Evolutionary conservation across 192 early-diverging fungal genomes (phyloP).

Genomic region (Kickxella alabastrina): DNA sequence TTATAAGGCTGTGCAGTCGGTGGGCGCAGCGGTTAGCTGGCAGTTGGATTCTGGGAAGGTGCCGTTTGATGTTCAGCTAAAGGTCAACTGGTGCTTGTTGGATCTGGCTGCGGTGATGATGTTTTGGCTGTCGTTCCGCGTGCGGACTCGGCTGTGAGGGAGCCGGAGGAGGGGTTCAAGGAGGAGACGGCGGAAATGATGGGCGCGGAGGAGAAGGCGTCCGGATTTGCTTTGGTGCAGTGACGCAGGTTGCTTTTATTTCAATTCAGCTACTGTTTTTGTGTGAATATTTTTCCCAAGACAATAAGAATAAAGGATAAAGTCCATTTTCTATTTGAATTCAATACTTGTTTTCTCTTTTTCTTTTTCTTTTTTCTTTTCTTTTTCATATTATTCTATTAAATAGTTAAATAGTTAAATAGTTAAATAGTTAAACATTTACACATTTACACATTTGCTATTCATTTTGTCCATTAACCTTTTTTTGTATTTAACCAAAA

Average conservation of each 20-base stretch:
- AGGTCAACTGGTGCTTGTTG: conserved; percentile 8
- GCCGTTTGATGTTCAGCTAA: conserved; percentile 6
- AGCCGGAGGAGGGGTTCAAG: not conserved
- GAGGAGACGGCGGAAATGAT: not conserved
- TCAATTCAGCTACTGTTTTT: too few species aligned
- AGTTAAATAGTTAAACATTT: too few species aligned
- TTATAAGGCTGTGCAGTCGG: conserved; percentile 79
- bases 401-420: too few species aligned
- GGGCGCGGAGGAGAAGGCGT: not conserved
- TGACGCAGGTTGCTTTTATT: too few species aligned
- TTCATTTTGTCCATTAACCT: too few species aligned
- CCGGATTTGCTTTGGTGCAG: not conserved
- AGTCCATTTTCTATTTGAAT: too few species aligned
- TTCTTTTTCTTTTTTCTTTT: not conserved
- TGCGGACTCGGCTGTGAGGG: too few species aligned
- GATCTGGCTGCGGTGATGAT: conserved; percentile 4
- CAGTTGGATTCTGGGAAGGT: conserved; percentile 15
- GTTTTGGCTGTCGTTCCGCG: conserved; percentile 6
- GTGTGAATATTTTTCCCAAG: too few species aligned
- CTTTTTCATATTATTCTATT: conserved; percentile 1
- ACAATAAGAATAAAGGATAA: too few species aligned
- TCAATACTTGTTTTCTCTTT: too few species aligned
- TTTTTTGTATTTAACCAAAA: not conserved
- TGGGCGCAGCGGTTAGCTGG: conserved; percentile 60
- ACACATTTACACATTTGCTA: not conserved